Evolutionary conservation across 345 rosid species (phyloP), one percentile per base, ranked within the genome.

Genomic region (Eucalyptus pumila): DNA sequence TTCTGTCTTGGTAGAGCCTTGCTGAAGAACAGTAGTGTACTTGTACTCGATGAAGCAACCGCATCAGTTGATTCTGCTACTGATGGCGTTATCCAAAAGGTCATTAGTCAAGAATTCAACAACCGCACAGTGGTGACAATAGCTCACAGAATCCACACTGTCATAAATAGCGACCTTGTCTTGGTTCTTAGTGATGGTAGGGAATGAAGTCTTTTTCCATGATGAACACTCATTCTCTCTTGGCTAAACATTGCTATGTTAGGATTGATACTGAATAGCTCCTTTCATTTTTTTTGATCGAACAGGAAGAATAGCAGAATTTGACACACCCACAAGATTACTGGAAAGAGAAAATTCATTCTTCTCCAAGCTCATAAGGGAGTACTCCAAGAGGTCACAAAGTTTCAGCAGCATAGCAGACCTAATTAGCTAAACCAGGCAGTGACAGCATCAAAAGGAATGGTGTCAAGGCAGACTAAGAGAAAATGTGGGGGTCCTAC

Each of bases 21-120:
- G 93, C 92, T 97, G 87, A 97, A 96, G 96, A 96, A 94, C 89
- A 94, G 96, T 91, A 95, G 95, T 88, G 91, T 97, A 89, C 97
- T 97, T 6, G 97, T 97, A 85, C 94, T 96, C 58, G 99, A 97
- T 67, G 99, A 97, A 91, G 99, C 99, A 7, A 97, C 99, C 44
- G 98, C 99, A 17, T 96, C 99, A 3, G 97, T 97, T 86, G 99
- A 97, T 93, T 96, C 99, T 65, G 97, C 98, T 54, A 97, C 99
- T 34, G 99, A 97, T 89, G 96, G 96, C 23, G 93, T 96, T 65
- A 92, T 96, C 90, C 99, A 96, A 87, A 95, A 94, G 92, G 92
- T 96, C 91, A 97, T 97, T 21, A 92, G 93, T 87, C 91, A 94
- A 88, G 99, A 96, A 90, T 97, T 96, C 94, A 92, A 93, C 83